phyloP scores from a whole-genome alignment of 257 asterid species.

The Galeopsis tetrahit region DNA sequence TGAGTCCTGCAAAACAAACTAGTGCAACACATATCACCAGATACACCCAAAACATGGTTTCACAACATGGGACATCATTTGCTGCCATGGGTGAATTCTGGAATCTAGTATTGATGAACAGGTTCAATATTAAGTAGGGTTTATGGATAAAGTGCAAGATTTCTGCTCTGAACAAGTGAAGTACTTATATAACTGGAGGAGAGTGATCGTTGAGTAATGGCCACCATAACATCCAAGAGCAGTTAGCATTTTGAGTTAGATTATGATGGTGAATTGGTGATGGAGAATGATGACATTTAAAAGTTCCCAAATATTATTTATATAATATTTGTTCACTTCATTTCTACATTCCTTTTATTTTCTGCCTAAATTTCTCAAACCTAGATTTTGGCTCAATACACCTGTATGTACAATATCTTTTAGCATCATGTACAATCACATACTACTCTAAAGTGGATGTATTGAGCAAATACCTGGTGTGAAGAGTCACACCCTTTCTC shows the following conservation, averaged over 20 bases:
- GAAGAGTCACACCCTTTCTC: no score
- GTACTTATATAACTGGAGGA: slow-evolving; percentile 26
- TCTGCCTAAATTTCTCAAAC: not conserved
- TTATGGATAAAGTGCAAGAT: slow-evolving; percentile 16
- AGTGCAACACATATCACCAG: slow-evolving; percentile 56
- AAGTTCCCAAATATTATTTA: not conserved
- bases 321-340: slow-evolving; percentile 5
- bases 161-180: slow-evolving; percentile 5
- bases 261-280: slow-evolving; percentile 11
- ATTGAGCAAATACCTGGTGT: no score
- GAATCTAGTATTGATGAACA: slow-evolving; percentile 15
- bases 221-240: slow-evolving; percentile 42
- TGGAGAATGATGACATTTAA: slow-evolving; percentile 30
- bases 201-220: slow-evolving; percentile 27
- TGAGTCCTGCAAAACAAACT: slow-evolving; percentile 86
- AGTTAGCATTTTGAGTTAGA: slow-evolving; percentile 34
- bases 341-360: not conserved
- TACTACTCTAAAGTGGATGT: no score
- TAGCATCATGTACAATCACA: no score
- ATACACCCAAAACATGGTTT: slow-evolving; percentile 84
- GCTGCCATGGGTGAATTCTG: slow-evolving; percentile 60
- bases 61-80: slow-evolving; percentile 93
- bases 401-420: no score
- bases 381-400: no score
- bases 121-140: not conserved